Evolutionary conservation across 768 basidiomycete genomes (phyloP).

Genomic region (Boletus sp.): DNA sequence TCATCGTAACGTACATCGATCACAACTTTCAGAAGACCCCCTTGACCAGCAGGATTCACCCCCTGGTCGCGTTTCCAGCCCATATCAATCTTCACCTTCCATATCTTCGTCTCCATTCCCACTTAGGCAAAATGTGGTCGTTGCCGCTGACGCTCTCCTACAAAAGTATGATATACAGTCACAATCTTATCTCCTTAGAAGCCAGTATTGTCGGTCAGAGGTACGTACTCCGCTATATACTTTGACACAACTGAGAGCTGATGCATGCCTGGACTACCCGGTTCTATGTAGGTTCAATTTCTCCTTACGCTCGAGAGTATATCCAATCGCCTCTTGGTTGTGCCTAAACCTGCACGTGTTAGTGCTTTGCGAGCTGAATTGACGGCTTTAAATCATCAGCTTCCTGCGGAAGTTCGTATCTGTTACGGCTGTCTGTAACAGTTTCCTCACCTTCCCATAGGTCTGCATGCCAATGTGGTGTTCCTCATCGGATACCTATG

Average conservation of each 20-base stretch:
- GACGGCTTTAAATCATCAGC: conserved; percentile 91
- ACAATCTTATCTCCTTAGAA: conserved; percentile 72
- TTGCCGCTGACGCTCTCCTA: conserved; percentile 55
- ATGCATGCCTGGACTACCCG: background rate
- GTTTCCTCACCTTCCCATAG: conserved; percentile 36
- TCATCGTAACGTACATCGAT: conserved; percentile 48
- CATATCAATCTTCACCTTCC: conserved; percentile 73
- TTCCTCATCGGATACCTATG: conserved; percentile 60
- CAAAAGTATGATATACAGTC: conserved; percentile 64
- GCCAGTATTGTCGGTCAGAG: conserved; percentile 88
- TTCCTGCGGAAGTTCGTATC: conserved; percentile 84
- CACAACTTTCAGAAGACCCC: conserved; percentile 69
- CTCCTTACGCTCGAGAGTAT: conserved; percentile 88
- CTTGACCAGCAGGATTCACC: conserved; percentile 63
- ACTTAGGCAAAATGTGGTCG: conserved; percentile 43
- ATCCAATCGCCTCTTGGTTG: conserved; percentile 84
- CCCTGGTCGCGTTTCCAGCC: conserved; percentile 36
- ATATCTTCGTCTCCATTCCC: conserved; percentile 49
- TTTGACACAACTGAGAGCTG: background rate
- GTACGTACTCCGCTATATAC: conserved; percentile 40
- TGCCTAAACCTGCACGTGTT: conserved; percentile 91
- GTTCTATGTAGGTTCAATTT: conserved; percentile 66
- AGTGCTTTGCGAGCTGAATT: conserved; percentile 96
- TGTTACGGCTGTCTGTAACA: background rate
- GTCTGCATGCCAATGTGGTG: conserved; percentile 92